These are phyloP conservation scores for Didymella glomerata DNA, from an alignment of 2,329 filamentous ascomycete species.

Conservation along the genomic window DNA sequence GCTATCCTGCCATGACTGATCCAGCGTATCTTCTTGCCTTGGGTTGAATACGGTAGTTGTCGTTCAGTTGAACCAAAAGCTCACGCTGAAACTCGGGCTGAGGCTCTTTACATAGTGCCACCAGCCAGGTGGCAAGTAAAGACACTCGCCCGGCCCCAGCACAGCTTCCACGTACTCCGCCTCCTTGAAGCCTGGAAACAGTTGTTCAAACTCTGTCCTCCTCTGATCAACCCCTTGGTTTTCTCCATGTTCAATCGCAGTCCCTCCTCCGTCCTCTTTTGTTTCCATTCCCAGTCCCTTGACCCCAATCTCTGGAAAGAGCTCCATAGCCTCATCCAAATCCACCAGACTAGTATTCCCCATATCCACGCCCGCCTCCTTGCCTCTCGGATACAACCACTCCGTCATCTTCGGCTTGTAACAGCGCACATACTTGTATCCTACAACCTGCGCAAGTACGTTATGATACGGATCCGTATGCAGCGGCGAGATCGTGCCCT, in stretches of 20 bases:
- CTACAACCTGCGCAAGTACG: slow-evolving; percentile 86
- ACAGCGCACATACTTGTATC: slow-evolving; percentile 88
- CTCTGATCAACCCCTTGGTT: neutral
- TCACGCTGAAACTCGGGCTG: slow-evolving; percentile 89
- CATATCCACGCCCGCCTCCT: slow-evolving; percentile 83
- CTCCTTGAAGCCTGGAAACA: slow-evolving; percentile 64
- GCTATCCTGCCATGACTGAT: too few species aligned
- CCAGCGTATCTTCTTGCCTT: too few species aligned
- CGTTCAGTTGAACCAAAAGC: slow-evolving; percentile 77
- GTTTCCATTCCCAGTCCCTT: slow-evolving; percentile 12
- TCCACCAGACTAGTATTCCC: slow-evolving; percentile 86
- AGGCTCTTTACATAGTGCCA: slow-evolving; percentile 96
- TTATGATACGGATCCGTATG: slow-evolving; percentile 97
- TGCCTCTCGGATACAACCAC: slow-evolving; percentile 67
- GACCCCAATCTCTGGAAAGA: slow-evolving; percentile 43
- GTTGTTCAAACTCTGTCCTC: slow-evolving; percentile 33
- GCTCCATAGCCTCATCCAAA: slow-evolving; percentile 71
- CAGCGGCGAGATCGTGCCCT: slow-evolving; percentile 86
- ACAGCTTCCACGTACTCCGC: slow-evolving; percentile 79
- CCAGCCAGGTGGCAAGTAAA: slow-evolving; percentile 94
- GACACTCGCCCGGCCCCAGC: slow-evolving; percentile 78
- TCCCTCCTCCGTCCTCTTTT: slow-evolving; percentile 30
- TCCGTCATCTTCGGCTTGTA: slow-evolving; percentile 73
- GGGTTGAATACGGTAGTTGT: too few species aligned
- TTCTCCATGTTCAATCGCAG: neutral